phyloP scores from a whole-genome alignment of 306 rosid genomes.

The Glycine soja region DNA sequence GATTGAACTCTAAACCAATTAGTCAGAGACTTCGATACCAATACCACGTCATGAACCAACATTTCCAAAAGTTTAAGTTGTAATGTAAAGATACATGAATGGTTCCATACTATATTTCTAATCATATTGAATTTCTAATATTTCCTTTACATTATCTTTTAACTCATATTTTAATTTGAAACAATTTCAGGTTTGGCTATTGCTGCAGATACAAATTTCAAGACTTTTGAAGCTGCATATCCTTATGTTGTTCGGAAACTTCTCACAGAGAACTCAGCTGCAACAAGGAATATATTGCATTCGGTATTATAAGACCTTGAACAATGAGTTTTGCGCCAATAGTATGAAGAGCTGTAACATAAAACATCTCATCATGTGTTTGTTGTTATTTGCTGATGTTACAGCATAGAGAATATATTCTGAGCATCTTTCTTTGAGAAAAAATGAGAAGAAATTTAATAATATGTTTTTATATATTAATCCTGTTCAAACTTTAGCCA shows the following conservation, averaged over 20 bases:
- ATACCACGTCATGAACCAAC: neutral
- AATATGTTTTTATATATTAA: neutral
- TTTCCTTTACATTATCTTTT: slow-evolving; percentile 24
- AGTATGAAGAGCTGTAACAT: slow-evolving; percentile 7
- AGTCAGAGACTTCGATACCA: neutral
- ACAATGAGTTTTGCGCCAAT: slow-evolving; percentile 27
- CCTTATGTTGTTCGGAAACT: slow-evolving; percentile 92
- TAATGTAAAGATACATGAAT: neutral
- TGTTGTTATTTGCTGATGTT: slow-evolving; percentile 11
- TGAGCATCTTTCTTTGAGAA: slow-evolving; percentile 5
- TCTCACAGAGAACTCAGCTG: slow-evolving; percentile 86
- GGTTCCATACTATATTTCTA: neutral
- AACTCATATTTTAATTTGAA: slow-evolving; percentile 36
- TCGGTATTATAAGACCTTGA: slow-evolving; percentile 61
- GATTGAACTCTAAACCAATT: neutral
- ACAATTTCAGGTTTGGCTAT: slow-evolving; percentile 78
- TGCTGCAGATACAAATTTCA: slow-evolving; percentile 77
- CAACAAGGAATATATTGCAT: slow-evolving; percentile 72
- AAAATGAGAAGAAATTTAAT: slow-evolving; percentile 18
- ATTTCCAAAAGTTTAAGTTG: neutral
- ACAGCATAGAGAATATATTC: slow-evolving; percentile 27
- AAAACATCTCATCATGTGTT: slow-evolving; percentile 6
- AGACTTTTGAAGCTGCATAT: slow-evolving; percentile 96
- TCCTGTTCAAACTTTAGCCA: slow-evolving; percentile 9
- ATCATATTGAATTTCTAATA: slow-evolving; percentile 25